A percentile compares a stretch with the other conserved stretches of the same genome.
Conservation (phyloP, 805 yeast genomes). For the Nakazawaea molendinolei region DNA sequence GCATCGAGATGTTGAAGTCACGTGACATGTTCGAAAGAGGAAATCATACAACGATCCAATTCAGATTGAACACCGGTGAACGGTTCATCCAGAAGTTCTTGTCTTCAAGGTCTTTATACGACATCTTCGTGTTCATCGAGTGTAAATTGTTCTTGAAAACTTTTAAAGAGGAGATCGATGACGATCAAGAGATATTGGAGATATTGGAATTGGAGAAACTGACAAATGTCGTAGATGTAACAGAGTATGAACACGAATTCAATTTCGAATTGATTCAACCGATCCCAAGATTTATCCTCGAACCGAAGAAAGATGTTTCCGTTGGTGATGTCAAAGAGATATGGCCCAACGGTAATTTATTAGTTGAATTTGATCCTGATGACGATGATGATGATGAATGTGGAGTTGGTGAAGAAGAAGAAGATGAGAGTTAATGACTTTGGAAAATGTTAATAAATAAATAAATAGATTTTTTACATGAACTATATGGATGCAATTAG, state of each 20-base stretch:
- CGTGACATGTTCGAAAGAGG: slow-evolving; percentile 19
- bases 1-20: slow-evolving; percentile 12
- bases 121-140: slow-evolving; percentile 46
- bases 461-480: too few species aligned
- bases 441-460: background rate
- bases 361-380: slow-evolving; percentile 21
- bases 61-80: slow-evolving; percentile 49
- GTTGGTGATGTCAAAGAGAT: slow-evolving; percentile 23
- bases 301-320: slow-evolving; percentile 15
- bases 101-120: slow-evolving; percentile 31
- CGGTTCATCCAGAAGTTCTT: slow-evolving; percentile 39
- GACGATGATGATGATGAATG: slow-evolving; percentile 18
- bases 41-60: slow-evolving; percentile 37
- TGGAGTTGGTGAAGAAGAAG: slow-evolving; percentile 3
- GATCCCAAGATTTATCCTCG: slow-evolving; percentile 26
- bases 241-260: slow-evolving; percentile 19
- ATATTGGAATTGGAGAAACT: slow-evolving; percentile 14
- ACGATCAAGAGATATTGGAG: slow-evolving; percentile 3
- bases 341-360: slow-evolving; percentile 32
- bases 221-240: slow-evolving; percentile 7
- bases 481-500: background rate
- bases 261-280: slow-evolving; percentile 28
- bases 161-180: slow-evolving; percentile 6
- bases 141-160: slow-evolving; percentile 24
- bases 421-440: background rate